Base-by-base conservation (phyloP, 176 grass and related monocot species). In the Tillandsia fasciculata region DNA sequence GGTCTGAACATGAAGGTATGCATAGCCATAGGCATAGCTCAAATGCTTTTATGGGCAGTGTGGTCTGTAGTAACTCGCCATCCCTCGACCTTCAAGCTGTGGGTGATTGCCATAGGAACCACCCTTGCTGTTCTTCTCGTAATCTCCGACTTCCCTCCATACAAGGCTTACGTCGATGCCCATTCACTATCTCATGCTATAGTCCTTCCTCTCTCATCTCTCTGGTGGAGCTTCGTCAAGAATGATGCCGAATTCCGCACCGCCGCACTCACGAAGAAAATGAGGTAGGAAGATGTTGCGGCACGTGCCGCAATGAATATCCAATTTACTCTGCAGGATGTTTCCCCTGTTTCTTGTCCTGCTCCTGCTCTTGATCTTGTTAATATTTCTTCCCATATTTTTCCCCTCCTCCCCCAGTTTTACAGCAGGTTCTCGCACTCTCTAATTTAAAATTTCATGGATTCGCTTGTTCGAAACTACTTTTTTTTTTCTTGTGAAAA, bases 151-250 rank as follows among this genome's bases (percentile, higher is more conserved):
- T 82, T 96, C 53, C 91, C 80, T 65, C 88, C 91, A 14, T 82
- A 74, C 26, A 86, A 80, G 78, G 91, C 83, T 42, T 96, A 88
- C 59, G 80, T 87, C 4, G 91, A 96, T 84, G 83, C 84, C 8
- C 91, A 83, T 69, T 87, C 87, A 51, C 33, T 91, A 51, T 77
- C 79, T 76, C 80, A 83, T 70, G 71, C 74, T 20, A 68, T 81
- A 49, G 81, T 78, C 3, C 76, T 80, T 68, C 92, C 85, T 54
- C 51, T 91, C 26, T 81, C 88, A 2, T 96, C 76, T 78, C 75
- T 96, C 48, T 91, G 88, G 92, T 96, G 92, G 92, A 86, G 77
- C 63, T 96, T 96, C n/a, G 83, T 82, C 50, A 86, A 88, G 24
- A 80, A 96, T 86, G 91, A 96, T 64, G 91, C 83, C 0, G 88